A percentile compares a stretch with the other conserved stretches of the same genome.
phyloP scores from a whole-genome alignment of 345 rosid species.

The Boechera divaricarpa region DNA sequence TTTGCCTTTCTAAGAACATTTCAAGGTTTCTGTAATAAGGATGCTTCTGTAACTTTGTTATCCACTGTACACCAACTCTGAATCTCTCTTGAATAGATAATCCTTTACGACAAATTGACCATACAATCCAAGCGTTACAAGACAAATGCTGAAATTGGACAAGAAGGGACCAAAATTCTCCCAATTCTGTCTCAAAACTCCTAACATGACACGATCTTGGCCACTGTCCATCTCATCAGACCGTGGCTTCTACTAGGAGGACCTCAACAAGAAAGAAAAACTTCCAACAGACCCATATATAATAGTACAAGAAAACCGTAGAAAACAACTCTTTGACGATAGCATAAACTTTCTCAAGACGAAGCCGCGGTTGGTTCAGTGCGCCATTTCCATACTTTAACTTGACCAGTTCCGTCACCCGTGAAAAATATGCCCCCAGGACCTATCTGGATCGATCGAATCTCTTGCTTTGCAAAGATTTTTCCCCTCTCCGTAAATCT shows the following conservation, averaged over 20 bases:
- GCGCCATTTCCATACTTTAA: slow-evolving; percentile 87
- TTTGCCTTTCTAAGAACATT: not conserved
- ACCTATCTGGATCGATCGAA: slow-evolving; percentile 78
- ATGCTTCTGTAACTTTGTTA: slow-evolving; percentile 12
- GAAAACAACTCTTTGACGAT: slow-evolving; percentile 27
- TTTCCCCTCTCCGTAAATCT: slow-evolving; percentile 93
- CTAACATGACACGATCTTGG: slow-evolving; percentile 29
- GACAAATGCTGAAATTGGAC: slow-evolving; percentile 33
- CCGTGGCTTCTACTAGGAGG: slow-evolving; percentile 21
- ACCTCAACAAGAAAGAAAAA: slow-evolving; percentile 11
- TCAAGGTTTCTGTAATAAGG: slow-evolving; percentile 18
- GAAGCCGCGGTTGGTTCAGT: slow-evolving; percentile 49
- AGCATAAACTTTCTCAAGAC: slow-evolving; percentile 34
- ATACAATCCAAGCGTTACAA: slow-evolving; percentile 38
- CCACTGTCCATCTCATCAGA: slow-evolving; percentile 16
- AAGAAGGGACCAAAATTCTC: slow-evolving; percentile 28
- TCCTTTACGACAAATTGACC: slow-evolving; percentile 33
- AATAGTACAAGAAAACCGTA: slow-evolving; percentile 39
- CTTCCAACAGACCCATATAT: slow-evolving; percentile 29
- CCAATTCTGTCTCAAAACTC: slow-evolving; percentile 27
- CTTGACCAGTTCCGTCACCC: slow-evolving; percentile 94
- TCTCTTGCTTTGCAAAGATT: slow-evolving; percentile 82
- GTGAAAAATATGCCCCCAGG: slow-evolving; percentile 91
- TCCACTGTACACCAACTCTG: slow-evolving; percentile 14
- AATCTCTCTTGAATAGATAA: slow-evolving; percentile 20